phyloP scores from a whole-genome alignment of 352 stramenopile genomes.

The Pythium brassicae region DNA sequence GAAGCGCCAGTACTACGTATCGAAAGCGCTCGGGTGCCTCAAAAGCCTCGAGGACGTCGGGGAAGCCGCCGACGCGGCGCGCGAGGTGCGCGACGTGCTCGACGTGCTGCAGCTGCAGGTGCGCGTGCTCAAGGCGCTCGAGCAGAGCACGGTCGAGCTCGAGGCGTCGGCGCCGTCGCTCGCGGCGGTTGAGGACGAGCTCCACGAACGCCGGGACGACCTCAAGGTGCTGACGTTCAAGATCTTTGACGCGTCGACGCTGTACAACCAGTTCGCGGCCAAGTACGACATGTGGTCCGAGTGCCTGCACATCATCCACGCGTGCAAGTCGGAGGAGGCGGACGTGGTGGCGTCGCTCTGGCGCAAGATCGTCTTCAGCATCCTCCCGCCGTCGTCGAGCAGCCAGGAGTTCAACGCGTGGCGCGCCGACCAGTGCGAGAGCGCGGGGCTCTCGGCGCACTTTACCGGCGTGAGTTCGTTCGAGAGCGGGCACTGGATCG shows the following conservation, averaged over 20 bases:
- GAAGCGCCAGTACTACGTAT: slow-evolving; percentile 83
- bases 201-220: slow-evolving; percentile 49
- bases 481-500: slow-evolving; percentile 78
- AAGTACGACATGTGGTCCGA: slow-evolving; percentile 88
- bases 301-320: slow-evolving; percentile 82
- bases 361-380: slow-evolving; percentile 74
- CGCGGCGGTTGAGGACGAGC: slow-evolving; percentile 32
- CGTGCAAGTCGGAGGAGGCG: slow-evolving; percentile 78
- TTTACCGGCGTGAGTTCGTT: slow-evolving; percentile 44
- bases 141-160: slow-evolving; percentile 62
- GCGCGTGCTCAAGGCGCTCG: slow-evolving; percentile 72
- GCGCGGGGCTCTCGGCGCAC: slow-evolving; percentile 45
- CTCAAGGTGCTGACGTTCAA: slow-evolving; percentile 70
- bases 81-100: slow-evolving; percentile 76
- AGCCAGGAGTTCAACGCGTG: slow-evolving; percentile 71
- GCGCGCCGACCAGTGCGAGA: slow-evolving; percentile 61
- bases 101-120: slow-evolving; percentile 81
- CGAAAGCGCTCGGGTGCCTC: slow-evolving; percentile 67
- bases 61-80: slow-evolving; percentile 63
- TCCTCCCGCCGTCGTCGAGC: slow-evolving; percentile 56
- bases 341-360: slow-evolving; percentile 63
- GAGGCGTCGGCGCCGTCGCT: slow-evolving; percentile 38
- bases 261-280: slow-evolving; percentile 84
- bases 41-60: slow-evolving; percentile 76
- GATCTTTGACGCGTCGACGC: slow-evolving; percentile 69